These are phyloP conservation scores for Grosmannia penicillata DNA, from an alignment of 2,329 filamentous ascomycete species.

Conservation along the genomic window DNA sequence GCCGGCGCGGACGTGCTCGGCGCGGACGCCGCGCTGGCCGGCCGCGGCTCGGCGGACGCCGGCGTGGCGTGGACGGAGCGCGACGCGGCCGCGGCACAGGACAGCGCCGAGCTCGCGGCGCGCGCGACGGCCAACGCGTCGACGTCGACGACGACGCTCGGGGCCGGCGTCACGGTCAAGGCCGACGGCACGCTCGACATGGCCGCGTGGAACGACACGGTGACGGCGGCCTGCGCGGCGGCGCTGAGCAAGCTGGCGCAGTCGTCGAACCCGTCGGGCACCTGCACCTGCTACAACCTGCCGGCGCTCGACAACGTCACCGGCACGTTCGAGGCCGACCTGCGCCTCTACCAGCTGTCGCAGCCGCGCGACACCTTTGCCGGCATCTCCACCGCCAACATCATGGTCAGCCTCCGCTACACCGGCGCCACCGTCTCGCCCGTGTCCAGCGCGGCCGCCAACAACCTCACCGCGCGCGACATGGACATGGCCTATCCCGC, in stretches of 20 bases:
- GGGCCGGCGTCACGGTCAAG: conserved; percentile 20
- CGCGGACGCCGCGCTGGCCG: conserved; percentile 12
- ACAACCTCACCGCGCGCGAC: conserved; percentile 6
- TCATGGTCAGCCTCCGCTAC: conserved; percentile 40
- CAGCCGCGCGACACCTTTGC: conserved; percentile 38
- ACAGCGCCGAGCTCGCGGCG: no score
- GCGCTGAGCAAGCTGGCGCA: conserved; percentile 39
- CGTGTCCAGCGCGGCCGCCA: conserved; percentile 15
- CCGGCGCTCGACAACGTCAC: conserved; percentile 51
- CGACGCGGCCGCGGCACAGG: no score
- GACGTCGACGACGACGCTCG: conserved; percentile 1
- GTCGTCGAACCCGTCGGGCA: conserved; percentile 58
- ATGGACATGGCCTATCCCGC: no score
- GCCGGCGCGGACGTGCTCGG: conserved; percentile 18
- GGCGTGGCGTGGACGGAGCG: not conserved
- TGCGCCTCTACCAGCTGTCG: conserved; percentile 59
- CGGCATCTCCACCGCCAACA: conserved; percentile 33
- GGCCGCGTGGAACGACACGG: conserved; percentile 40
- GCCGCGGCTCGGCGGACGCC: conserved; percentile 10
- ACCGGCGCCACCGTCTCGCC: conserved; percentile 36
- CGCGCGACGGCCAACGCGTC: conserved; percentile 9
- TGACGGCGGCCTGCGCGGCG: conserved; percentile 41
- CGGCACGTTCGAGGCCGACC: conserved; percentile 62
- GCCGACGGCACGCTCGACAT: conserved; percentile 33
- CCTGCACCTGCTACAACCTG: conserved; percentile 73